These are phyloP conservation scores for Penicillium arizonense DNA, from an alignment of 495 filamentous ascomycete species.

Conservation along the genomic window DNA sequence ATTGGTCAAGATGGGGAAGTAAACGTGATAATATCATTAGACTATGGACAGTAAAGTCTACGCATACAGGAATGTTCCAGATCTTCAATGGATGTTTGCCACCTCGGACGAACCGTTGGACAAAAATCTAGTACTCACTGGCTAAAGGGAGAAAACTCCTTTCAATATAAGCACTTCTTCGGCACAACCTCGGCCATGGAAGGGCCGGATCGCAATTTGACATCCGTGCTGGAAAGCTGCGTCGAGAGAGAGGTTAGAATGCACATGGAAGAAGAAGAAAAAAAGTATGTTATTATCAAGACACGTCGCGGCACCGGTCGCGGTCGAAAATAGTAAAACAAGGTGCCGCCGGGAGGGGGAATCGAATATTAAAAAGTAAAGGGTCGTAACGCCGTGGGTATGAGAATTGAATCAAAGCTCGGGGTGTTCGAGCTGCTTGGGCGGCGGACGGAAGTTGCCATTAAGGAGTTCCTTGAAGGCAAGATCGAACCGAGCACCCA, in stretches of 20 bases:
- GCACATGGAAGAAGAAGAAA: slow-evolving; percentile 5
- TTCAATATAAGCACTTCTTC: slow-evolving; percentile 72
- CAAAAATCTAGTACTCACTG: slow-evolving; percentile 54
- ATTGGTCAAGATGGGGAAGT: neutral
- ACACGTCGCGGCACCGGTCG: slow-evolving; percentile 25
- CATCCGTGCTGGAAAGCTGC: slow-evolving; percentile 75
- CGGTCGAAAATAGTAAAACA: slow-evolving; percentile 29
- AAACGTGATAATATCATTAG: neutral
- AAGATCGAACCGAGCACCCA: slow-evolving; percentile 69
- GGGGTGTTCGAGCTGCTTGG: slow-evolving; percentile 15
- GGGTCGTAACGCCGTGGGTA: slow-evolving; percentile 37
- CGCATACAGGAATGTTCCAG: slow-evolving; percentile 34
- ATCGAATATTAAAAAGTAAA: slow-evolving; percentile 29
- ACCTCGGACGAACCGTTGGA: slow-evolving; percentile 36
- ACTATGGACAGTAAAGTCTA: neutral
- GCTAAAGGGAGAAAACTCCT: slow-evolving; percentile 24
- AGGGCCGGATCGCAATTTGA: slow-evolving; percentile 94
- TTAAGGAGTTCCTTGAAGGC: slow-evolving; percentile 53
- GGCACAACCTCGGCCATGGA: slow-evolving; percentile 91
- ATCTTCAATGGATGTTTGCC: slow-evolving; percentile 53
- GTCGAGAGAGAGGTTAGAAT: neutral
- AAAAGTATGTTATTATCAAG: slow-evolving; percentile 35
- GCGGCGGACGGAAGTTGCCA: slow-evolving; percentile 42
- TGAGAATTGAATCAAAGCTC: slow-evolving; percentile 21
- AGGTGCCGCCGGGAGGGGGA: slow-evolving; percentile 26